Evolutionary conservation across 2,329 filamentous ascomycete species (phyloP).

Genomic region (Aspergillus bombycis): DNA sequence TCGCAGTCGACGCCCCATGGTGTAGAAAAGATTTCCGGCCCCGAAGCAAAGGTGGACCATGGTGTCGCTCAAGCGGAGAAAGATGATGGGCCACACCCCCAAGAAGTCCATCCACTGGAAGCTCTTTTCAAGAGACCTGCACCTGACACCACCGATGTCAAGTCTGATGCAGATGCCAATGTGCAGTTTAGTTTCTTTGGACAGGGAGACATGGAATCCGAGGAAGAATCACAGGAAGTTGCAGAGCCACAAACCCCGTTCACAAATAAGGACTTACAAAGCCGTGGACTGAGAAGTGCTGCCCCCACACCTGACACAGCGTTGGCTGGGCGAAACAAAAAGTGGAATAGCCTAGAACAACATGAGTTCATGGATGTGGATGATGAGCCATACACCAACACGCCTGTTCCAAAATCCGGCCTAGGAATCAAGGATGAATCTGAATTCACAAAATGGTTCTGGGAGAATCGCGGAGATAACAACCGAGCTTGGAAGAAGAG

Average conservation of each 20-base stretch:
- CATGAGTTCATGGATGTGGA: constrained; percentile 28
- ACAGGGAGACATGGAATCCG: constrained; percentile 53
- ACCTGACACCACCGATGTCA: constrained; percentile 38
- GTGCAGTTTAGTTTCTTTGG: constrained; percentile 80
- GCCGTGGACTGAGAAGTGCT: constrained; percentile 71
- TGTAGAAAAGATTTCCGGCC: constrained; percentile 2
- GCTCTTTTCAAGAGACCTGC: constrained; percentile 82
- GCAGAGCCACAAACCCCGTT: constrained; percentile 76
- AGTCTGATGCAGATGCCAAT: constrained; percentile 47
- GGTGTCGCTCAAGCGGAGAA: constrained; percentile 14
- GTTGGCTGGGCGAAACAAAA: constrained; percentile 57
- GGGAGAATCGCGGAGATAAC: constrained; percentile 54
- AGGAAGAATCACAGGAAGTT: constrained; percentile 50
- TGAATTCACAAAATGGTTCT: constrained; percentile 66
- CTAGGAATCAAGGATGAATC: constrained; percentile 46
- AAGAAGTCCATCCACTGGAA: constrained; percentile 79
- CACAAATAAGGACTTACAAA: constrained; percentile 75
- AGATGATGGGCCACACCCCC: constrained; percentile 1
- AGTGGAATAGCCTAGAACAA: constrained; percentile 28
- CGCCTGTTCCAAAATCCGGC: constrained; percentile 27
- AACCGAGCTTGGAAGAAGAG: constrained; percentile 58
- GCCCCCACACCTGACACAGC: constrained; percentile 95
- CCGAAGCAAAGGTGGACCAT: constrained; percentile 18
- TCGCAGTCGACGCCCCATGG: constrained; percentile 8
- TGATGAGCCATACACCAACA: constrained; percentile 28